Evolutionary conservation across 352 stramenopile species (phyloP).

Genomic region (Globisporangium nagaii): DNA sequence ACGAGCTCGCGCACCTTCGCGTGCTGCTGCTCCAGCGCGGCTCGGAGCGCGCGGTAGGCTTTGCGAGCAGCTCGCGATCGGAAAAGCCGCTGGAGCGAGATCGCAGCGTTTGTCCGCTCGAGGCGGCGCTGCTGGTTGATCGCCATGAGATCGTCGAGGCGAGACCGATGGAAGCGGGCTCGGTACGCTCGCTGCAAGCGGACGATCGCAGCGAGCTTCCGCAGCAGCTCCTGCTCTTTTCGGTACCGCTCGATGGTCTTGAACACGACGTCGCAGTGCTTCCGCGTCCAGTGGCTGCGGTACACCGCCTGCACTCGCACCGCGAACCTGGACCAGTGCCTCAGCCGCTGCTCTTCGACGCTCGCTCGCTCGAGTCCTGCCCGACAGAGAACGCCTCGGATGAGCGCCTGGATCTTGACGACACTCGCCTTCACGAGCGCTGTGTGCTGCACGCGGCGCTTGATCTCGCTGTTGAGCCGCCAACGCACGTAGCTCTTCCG

Average conservation of each 20-base stretch:
- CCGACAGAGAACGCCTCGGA: slow-evolving; percentile 46
- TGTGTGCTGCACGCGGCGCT: slow-evolving; percentile 21
- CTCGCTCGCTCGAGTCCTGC: slow-evolving; percentile 19
- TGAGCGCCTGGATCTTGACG: slow-evolving; percentile 54
- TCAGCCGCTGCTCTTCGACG: slow-evolving; percentile 28
- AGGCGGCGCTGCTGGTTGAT: slow-evolving; percentile 51
- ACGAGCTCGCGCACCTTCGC: slow-evolving; percentile 27
- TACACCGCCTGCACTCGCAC: slow-evolving; percentile 57
- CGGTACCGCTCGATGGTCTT: slow-evolving; percentile 63
- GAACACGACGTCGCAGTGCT: slow-evolving; percentile 41
- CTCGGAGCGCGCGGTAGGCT: slow-evolving; percentile 40
- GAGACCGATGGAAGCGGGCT: slow-evolving; percentile 56
- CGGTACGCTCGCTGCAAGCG: slow-evolving; percentile 54
- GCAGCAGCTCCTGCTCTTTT: slow-evolving; percentile 36
- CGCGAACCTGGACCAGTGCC: slow-evolving; percentile 30
- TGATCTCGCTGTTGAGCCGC: slow-evolving; percentile 35
- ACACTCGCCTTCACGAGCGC: slow-evolving; percentile 25
- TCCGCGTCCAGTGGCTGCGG: slow-evolving; percentile 50
- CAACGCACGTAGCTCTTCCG: slow-evolving; percentile 44
- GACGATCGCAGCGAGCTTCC: slow-evolving; percentile 29
- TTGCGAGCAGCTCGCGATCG: slow-evolving; percentile 47
- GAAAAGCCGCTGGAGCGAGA: slow-evolving; percentile 53
- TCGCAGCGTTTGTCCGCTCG: slow-evolving; percentile 46
- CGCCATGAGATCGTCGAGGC: slow-evolving; percentile 65
- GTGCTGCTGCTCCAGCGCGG: slow-evolving; percentile 38